Conservation (phyloP, 179 eudicot genomes). For the Gypsophila paniculata region DNA sequence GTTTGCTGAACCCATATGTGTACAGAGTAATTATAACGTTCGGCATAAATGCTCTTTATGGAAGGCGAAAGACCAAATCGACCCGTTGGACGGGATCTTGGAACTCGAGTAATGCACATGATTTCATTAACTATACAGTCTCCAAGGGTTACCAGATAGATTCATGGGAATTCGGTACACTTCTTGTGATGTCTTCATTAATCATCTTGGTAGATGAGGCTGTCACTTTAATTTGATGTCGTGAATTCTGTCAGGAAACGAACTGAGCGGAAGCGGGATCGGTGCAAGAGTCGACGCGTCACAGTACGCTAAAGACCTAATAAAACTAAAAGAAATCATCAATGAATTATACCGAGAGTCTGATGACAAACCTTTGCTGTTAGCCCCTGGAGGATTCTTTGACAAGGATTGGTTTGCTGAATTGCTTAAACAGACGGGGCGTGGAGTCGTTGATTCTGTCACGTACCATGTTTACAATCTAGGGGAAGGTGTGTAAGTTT, state of each 20-base stretch:
- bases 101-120: slow-evolving; percentile 65
- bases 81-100: slow-evolving; percentile 68
- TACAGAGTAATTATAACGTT: slow-evolving; percentile 70
- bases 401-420: slow-evolving; percentile 61
- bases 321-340: slow-evolving; percentile 51
- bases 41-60: slow-evolving; percentile 86
- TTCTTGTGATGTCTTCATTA: slow-evolving; percentile 4
- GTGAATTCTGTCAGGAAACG: slow-evolving; percentile 58
- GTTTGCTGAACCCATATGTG: slow-evolving; percentile 15
- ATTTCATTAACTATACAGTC: slow-evolving; percentile 71
- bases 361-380: slow-evolving; percentile 47
- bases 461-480: slow-evolving; percentile 85
- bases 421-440: slow-evolving; percentile 71
- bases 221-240: neutral
- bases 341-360: slow-evolving; percentile 43
- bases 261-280: slow-evolving; percentile 74
- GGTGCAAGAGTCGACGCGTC: slow-evolving; percentile 63
- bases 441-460: slow-evolving; percentile 50
- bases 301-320: slow-evolving; percentile 67
- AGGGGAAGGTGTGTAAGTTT: slow-evolving; percentile 64
- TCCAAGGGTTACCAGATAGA: slow-evolving; percentile 74
- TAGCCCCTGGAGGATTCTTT: slow-evolving; percentile 96
- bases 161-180: slow-evolving; percentile 93
- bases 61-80: slow-evolving; percentile 43
- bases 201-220: slow-evolving; percentile 4